Percentiles rank a stretch among this genome's conserved stretches.
Conservation (phyloP, 2,329 filamentous ascomycete genomes). For the Xylaria sp. region DNA sequence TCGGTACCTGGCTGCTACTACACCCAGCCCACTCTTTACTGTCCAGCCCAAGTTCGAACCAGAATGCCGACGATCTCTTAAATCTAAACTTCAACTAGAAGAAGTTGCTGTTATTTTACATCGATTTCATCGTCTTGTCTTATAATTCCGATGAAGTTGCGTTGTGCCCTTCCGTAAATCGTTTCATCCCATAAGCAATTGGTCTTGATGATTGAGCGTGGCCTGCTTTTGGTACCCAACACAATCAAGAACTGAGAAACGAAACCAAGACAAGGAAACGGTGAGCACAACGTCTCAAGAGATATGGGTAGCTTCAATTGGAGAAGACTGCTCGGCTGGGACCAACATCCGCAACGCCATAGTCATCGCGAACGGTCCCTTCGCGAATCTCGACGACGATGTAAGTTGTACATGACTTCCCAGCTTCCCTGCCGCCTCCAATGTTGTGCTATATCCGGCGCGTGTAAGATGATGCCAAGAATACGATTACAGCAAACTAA, state of each 20-base stretch:
- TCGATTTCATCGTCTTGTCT: no score
- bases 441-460: background rate
- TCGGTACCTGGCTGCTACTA: slow-evolving; percentile 6
- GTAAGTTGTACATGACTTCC: slow-evolving; percentile 42
- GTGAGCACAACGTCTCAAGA: background rate
- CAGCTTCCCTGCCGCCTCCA: background rate
- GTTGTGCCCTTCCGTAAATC: background rate
- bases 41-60: background rate
- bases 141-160: background rate
- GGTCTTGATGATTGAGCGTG: no score
- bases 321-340: slow-evolving; percentile 44
- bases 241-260: background rate
- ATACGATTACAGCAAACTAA: background rate
- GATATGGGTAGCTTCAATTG: slow-evolving; percentile 42
- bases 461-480: no score
- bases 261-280: no score
- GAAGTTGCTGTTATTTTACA: no score
- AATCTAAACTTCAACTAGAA: background rate
- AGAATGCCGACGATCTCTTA: background rate
- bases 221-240: no score
- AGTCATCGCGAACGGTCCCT: slow-evolving; percentile 46
- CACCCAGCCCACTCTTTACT: background rate
- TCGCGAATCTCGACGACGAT: slow-evolving; percentile 51
- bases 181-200: no score
- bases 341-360: slow-evolving; percentile 40